A percentile compares a stretch with the other conserved stretches of the same genome.
Evolutionary conservation across 2,329 filamentous ascomycete species (phyloP).

Genomic region (Calonectria multiphialidica): DNA sequence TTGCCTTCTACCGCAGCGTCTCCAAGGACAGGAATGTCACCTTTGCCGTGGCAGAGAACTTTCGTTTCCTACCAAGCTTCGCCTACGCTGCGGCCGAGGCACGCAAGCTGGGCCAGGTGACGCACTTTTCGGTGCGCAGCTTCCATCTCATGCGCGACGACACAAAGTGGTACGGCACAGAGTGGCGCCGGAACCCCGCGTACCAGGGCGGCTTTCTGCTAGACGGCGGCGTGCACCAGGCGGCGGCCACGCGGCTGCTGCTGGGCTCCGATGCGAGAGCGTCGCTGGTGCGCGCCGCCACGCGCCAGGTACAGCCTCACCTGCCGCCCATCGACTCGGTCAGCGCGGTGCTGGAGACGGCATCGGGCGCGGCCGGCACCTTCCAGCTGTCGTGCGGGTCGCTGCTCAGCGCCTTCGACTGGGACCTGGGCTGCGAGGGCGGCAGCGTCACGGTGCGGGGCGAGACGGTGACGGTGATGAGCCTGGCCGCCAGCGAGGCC

Average conservation of each 20-base stretch:
- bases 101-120: conserved; percentile 44
- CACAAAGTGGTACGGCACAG: conserved; percentile 63
- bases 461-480: conserved; percentile 57
- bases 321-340: conserved; percentile 77
- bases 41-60: conserved; percentile 80
- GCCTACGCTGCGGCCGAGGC: conserved; percentile 61
- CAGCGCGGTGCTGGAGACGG: conserved; percentile 67
- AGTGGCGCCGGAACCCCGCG: conserved; percentile 76
- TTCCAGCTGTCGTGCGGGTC: conserved; percentile 71
- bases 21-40: conserved; percentile 47
- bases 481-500: conserved; percentile 46
- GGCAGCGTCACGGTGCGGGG: conserved; percentile 64
- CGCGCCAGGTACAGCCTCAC: conserved; percentile 64
- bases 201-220: conserved; percentile 84
- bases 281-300: conserved; percentile 65
- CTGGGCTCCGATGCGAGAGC: conserved; percentile 60
- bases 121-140: conserved; percentile 61
- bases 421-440: conserved; percentile 68
- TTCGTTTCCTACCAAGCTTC: conserved; percentile 71
- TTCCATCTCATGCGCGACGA: conserved; percentile 50
- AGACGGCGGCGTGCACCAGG: conserved; percentile 80
- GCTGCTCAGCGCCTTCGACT: conserved; percentile 64
- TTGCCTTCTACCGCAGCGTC: conserved; percentile 49
- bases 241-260: conserved; percentile 72
- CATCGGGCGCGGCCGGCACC: conserved; percentile 66